Evolutionary conservation across 371 early-diverging fungal genomes (phyloP), one percentile per base, ranked within the genome.

Genomic region (Saksenaea oblongispora): DNA sequence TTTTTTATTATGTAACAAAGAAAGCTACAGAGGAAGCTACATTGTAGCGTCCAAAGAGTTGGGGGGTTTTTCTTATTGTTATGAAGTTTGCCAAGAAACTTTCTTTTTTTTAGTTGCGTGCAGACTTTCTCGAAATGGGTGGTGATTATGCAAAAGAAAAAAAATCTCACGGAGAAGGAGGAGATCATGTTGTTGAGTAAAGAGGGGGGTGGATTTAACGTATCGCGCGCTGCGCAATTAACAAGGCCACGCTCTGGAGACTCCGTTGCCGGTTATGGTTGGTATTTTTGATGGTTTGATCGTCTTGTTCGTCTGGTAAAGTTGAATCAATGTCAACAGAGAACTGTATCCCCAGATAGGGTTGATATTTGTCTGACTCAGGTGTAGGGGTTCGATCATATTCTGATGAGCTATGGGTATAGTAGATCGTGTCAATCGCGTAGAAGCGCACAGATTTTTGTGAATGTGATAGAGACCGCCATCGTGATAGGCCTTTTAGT

Each of bases 361-460:
- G 62, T 1, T 65, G 53, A 3, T 65, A 65, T 24, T 75, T 71
- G 35, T 18, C 34, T 13, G 56, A 51, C 35, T 73, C 73, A 24
- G 69, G 63, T 31, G 69, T 63, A 26, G 76, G 61, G 11, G 67
- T 64, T 18, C 79, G 76, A 58, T 79, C 79, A 37, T 79, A 79
- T 41, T 79, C 79, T 8, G 65, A 28, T 1, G 79, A 66, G 37
- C 76, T 75, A 47, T 79, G 79, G 10, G 79, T 79, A 61, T 75
- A 79, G 51, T 67, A 79, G 1, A 79, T 57, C 1, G 76, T 64
- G 37, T 79, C 76, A 5, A 75, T 58, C 1, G 66, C 55, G 26
- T 76, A 67, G 41, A 79, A 79, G 0, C 74, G 76, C 1, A 79
- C 79, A 3, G 69, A 69, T 65, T 76, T 78, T 22, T 47, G 51